phyloP scores from a whole-genome alignment of 2,329 filamentous ascomycete species.

The Pyrenophora teres region DNA sequence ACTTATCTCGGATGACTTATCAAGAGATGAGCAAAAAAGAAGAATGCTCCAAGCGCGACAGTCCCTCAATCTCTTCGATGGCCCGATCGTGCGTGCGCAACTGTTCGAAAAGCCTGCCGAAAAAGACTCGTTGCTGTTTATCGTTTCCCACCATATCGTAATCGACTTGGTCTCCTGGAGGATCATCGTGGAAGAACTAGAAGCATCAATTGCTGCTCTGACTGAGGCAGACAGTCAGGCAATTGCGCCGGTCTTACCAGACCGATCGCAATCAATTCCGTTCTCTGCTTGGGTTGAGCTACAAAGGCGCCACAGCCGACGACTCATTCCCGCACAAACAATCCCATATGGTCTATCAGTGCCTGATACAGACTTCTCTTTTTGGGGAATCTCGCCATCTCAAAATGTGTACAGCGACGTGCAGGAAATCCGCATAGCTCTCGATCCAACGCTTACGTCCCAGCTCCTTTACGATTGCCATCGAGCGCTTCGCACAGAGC shows the following conservation, averaged over 20 bases:
- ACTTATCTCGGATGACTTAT: too few relatives aligned
- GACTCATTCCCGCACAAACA: not conserved
- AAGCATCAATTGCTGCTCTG: not conserved
- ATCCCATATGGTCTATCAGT: not conserved
- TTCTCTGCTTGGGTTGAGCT: not conserved
- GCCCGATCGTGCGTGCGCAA: not conserved
- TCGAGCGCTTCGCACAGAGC: not conserved
- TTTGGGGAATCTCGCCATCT: not conserved
- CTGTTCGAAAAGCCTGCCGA: too few relatives aligned
- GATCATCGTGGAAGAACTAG: not conserved
- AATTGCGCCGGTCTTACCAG: not conserved
- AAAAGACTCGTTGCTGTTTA: not conserved
- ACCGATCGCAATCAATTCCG: not conserved
- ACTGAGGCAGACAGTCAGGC: not conserved
- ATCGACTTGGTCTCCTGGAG: not conserved
- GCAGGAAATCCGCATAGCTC: not conserved
- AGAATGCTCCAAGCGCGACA: too few relatives aligned
- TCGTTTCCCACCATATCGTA: not conserved
- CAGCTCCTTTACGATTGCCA: not conserved
- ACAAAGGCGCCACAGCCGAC: not conserved
- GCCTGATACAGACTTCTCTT: not conserved
- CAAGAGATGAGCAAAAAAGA: too few relatives aligned
- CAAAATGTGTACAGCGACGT: not conserved
- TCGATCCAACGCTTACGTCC: not conserved
- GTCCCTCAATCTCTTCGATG: too few relatives aligned